Evolutionary conservation across 495 filamentous ascomycete species (phyloP), one percentile per base, ranked within the genome.

Genomic region (Penicillium lividum): DNA sequence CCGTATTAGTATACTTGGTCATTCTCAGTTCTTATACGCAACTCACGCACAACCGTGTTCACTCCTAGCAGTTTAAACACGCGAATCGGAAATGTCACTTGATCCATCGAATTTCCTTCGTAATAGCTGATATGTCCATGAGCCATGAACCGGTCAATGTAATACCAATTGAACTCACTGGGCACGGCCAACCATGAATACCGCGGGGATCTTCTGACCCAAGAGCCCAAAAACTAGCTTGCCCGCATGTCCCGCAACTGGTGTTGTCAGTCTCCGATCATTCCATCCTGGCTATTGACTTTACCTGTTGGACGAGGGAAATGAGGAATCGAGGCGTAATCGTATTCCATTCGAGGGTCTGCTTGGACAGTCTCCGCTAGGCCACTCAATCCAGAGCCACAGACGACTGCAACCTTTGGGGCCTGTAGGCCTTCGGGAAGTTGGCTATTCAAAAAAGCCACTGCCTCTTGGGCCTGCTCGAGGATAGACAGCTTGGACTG

Each of bases 191-290:
- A 89, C 84, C 80, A 92, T 86, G 63, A 91, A 77, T 4, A 90
- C 86, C 4, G 84, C 82, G 2, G 87, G 84, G 10, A 80, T 80
- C 53, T 77, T 76, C 31, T 74, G 59, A 7, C 82, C 82, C 40
- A 92, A 73, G 7, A 82, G 65, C 5, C 89, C 87, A 70, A 91
- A 91, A 8, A 91, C 81, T 50, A 92, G 73, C 66, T 87, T 89
- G 34, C 89, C 87, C 45, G 83, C 88, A 84, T 92, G 89, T 27
- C 89, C 89, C 27, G 74, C 66, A 9, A 89, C 88, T 89, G 56
- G 40, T 13, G 9, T 13, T 43, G 47, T 65, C 33, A 62, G 50
- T 9, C 43, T n/a, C 36, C 2, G 11, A 28, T 4, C 43, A 7
- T 38, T 48, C 33, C 28, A 18, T 3, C 29, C 25, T 7, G 6